These are phyloP conservation scores for Heritiera fomes DNA, from an alignment of 345 rosid genomes.

Conservation along the genomic window DNA sequence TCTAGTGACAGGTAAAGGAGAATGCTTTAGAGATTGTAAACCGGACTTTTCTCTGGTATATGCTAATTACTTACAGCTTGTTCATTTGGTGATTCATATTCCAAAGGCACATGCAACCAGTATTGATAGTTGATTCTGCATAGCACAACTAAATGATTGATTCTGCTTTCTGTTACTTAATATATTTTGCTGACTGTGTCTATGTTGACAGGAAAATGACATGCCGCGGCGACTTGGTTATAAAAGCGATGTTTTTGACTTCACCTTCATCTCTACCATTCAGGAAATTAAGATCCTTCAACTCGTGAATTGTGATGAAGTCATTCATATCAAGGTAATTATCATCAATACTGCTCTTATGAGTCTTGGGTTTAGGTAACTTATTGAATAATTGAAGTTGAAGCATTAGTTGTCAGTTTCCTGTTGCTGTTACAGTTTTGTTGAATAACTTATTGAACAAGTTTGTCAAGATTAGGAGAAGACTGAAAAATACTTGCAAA, in stretches of 20 bases:
- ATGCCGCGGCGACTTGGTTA: conserved; percentile 7
- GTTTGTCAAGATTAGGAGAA: too few relatives aligned
- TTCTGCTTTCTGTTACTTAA: not conserved
- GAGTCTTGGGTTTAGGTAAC: conserved; percentile 1
- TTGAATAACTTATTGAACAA: not conserved
- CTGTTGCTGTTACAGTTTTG: not conserved
- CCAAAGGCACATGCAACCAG: not conserved
- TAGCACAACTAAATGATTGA: not conserved
- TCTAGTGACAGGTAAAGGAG: not conserved
- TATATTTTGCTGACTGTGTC: not conserved
- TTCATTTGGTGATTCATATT: not conserved
- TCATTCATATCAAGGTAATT: not conserved
- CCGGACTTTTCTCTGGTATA: not conserved
- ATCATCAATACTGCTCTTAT: not conserved
- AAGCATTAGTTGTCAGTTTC: not conserved
- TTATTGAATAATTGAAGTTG: conserved; percentile 11
- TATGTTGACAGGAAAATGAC: conserved; percentile 14
- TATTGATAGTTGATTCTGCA: conserved; percentile 1
- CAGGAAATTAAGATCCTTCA: conserved; percentile 21
- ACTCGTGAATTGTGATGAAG: not conserved
- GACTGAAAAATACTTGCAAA: too few relatives aligned
- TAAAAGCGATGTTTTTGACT: conserved; percentile 1
- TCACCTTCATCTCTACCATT: not conserved
- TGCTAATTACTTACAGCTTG: not conserved
- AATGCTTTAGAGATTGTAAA: not conserved